Conservation (phyloP, 352 stramenopile species). For the Phytophthora macrochlamydospora region DNA sequence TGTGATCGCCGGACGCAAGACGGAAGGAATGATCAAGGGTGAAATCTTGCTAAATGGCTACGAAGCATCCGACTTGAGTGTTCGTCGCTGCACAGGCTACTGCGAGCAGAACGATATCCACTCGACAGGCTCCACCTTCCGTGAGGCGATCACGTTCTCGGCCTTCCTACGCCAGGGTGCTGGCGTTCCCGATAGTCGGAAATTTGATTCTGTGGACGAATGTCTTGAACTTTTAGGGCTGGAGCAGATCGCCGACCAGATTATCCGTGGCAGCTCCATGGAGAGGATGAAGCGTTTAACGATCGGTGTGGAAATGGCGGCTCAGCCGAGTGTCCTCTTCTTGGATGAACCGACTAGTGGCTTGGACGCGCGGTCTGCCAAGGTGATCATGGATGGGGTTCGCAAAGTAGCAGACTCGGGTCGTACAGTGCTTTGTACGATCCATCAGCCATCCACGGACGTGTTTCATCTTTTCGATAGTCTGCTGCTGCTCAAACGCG, state of each 20-base stretch:
- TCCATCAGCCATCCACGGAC: slow-evolving; percentile 86
- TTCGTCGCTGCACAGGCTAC: slow-evolving; percentile 18
- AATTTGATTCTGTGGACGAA: slow-evolving; percentile 20
- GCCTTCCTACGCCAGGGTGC: slow-evolving; percentile 19
- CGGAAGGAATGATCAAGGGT: slow-evolving; percentile 17
- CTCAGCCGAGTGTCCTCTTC: slow-evolving; percentile 29
- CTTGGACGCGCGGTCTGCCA: slow-evolving; percentile 20
- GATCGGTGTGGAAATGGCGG: slow-evolving; percentile 23
- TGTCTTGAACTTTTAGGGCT: slow-evolving; percentile 10
- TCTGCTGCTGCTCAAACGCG: slow-evolving; percentile 62
- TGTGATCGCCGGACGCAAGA: slow-evolving; percentile 29
- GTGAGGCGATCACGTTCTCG: slow-evolving; percentile 17
- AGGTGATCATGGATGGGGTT: slow-evolving; percentile 27
- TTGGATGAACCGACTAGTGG: slow-evolving; percentile 26
- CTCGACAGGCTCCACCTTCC: slow-evolving; percentile 11
- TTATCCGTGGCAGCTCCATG: slow-evolving; percentile 25
- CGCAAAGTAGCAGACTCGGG: slow-evolving; percentile 24
- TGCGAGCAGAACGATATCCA: slow-evolving; percentile 11
- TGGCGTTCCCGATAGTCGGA: slow-evolving; percentile 7
- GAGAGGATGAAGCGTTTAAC: slow-evolving; percentile 28
- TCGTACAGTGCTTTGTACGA: slow-evolving; percentile 76
- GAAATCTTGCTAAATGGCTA: slow-evolving; percentile 26
- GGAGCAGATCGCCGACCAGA: slow-evolving; percentile 6
- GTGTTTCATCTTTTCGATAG: slow-evolving; percentile 86
- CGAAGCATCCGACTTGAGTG: slow-evolving; percentile 9